Base-by-base conservation (phyloP, 768 basidiomycete genomes). In the Lactifluus volemus region DNA sequence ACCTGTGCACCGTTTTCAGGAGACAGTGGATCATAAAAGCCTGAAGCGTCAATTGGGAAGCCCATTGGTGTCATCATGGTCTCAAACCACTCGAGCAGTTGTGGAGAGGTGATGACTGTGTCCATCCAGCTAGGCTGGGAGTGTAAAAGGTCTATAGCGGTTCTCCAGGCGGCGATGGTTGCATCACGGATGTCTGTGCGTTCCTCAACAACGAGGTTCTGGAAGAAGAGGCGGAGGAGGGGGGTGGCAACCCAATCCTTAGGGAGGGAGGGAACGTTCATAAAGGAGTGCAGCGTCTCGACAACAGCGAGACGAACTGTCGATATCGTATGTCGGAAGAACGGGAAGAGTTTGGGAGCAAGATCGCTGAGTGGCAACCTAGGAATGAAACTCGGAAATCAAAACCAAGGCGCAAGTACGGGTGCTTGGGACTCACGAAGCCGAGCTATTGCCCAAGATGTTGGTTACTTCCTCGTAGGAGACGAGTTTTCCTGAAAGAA, bases 291-390 rank as follows among this genome's bases (percentile, higher is more conserved):
- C 10, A 98, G 76, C 0, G 94, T 94, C 61, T 90, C 86, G 49
- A 95, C 89, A 2, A 98, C 95, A 2, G 97, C 88, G 14, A 95
- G 79, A 8, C 97, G 91, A 57, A 99, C 97, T 62, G 87, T 88
- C 1, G 89, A 74, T 68, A 99, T 98, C 0, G 96, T 95, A 72
- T 99, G 97, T 17, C 97, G 90, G 75, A 98, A 95, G 79, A 96
- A 98, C 4, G 96, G 92, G 74, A 92, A 98, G 5, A 96, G 76
- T 1, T 88, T 90, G 2, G 89, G 88, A 6, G 95, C 89, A 58
- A 97, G 81, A 3, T 80, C 81, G n/a, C 85, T 79, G 34, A 98
- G 79, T 4, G 92, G 88, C 50, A 86, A 76, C n/a, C 92, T 94
- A 63, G 11, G 62, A 39, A n/a, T 39, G 12, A 25, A 51, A 15